These are phyloP conservation scores for Solanum chacoense DNA, from an alignment of 305 asterid genomes.

Conservation along the genomic window DNA sequence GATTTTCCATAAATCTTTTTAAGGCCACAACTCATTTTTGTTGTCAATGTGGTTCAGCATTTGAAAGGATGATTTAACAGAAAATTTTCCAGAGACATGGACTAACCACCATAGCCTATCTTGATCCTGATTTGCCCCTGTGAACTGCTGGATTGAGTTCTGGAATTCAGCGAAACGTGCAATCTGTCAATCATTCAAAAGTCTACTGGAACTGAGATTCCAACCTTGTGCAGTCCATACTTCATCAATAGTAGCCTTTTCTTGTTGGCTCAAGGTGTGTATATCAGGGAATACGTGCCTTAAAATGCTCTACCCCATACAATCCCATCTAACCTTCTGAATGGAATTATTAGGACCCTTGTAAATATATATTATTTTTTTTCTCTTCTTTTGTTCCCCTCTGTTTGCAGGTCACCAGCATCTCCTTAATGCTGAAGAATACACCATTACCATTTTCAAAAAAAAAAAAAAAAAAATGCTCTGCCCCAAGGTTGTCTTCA, in stretches of 20 bases:
- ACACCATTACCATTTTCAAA: too few species aligned
- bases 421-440: too few species aligned
- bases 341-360: too few species aligned
- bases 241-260: neutral
- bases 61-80: neutral
- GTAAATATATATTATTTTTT: too few species aligned
- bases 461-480: neutral
- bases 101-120: neutral
- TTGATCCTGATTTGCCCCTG: neutral
- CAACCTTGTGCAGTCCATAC: neutral
- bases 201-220: neutral
- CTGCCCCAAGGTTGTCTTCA: neutral
- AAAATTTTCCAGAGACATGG: neutral
- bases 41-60: neutral
- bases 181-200: neutral
- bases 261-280: neutral
- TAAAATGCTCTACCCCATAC: neutral
- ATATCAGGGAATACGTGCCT: neutral
- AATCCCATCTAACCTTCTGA: too few species aligned
- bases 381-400: too few species aligned
- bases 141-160: neutral
- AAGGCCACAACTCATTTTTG: neutral
- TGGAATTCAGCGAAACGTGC: neutral
- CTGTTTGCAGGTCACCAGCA: too few species aligned
- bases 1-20: neutral